phyloP scores from a whole-genome alignment of 208 protist species.

The Acanthamoeba healyi region DNA sequence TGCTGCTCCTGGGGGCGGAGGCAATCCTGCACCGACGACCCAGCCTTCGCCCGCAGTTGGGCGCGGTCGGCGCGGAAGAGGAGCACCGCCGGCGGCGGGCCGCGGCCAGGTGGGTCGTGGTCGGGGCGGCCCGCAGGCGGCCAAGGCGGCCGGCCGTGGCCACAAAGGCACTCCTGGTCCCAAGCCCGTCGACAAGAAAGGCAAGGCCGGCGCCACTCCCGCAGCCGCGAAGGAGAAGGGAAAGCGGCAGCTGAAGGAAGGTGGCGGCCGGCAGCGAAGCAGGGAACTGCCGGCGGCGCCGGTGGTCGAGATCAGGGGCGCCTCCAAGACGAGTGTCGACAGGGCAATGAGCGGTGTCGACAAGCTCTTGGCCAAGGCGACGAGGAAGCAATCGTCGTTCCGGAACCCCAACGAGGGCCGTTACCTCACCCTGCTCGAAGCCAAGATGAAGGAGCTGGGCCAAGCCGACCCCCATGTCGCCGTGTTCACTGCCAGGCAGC shows the following conservation, averaged over 20 bases:
- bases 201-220: not conserved
- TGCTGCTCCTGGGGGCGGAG: not conserved
- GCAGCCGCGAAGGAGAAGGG: no score
- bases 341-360: not conserved
- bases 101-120: no score
- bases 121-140: no score
- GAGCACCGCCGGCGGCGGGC: no score
- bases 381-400: not conserved
- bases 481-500: not conserved
- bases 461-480: not conserved
- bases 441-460: slow-evolving; percentile 7
- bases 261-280: no score
- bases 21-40: no score
- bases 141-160: no score
- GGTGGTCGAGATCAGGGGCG: not conserved
- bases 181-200: not conserved
- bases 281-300: not conserved
- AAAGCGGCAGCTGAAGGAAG: no score
- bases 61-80: no score
- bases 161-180: no score
- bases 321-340: not conserved
- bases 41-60: no score
- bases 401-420: not conserved
- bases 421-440: not conserved
- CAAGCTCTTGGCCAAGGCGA: not conserved